Conservation (phyloP, 345 rosid genomes). For the Citrus glauca region DNA sequence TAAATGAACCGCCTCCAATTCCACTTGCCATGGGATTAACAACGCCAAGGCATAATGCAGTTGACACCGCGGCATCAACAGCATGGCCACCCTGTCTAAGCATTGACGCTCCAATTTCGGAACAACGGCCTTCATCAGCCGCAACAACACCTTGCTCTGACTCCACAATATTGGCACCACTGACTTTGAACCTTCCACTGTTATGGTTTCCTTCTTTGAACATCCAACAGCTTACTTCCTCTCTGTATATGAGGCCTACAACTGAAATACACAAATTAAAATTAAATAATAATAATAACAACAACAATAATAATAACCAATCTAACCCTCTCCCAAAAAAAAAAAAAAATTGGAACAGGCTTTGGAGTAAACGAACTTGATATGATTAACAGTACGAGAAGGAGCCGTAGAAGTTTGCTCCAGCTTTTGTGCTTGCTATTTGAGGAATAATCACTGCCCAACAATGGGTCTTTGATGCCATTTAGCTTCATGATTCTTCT, state of each 20-base stretch:
- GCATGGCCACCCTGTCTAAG: slow-evolving; percentile 87
- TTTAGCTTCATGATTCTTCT: slow-evolving; percentile 3
- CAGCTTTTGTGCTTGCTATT: slow-evolving; percentile 13
- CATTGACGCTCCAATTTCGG: slow-evolving; percentile 70
- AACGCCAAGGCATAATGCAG: slow-evolving; percentile 80
- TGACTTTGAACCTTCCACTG: slow-evolving; percentile 13
- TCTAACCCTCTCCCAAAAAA: no score
- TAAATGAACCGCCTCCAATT: slow-evolving; percentile 91
- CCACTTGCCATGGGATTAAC: slow-evolving; percentile 91
- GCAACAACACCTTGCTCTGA: slow-evolving; percentile 88
- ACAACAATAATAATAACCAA: no score
- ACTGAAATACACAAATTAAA: slow-evolving; percentile 13
- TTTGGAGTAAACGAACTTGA: slow-evolving; percentile 28
- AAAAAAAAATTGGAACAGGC: no score
- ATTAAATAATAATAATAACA: no score
- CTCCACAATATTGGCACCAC: slow-evolving; percentile 39
- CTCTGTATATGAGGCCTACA: slow-evolving; percentile 42
- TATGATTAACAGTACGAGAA: slow-evolving; percentile 28
- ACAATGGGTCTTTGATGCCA: slow-evolving; percentile 30
- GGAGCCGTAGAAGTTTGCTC: slow-evolving; percentile 25
- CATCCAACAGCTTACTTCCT: slow-evolving; percentile 22
- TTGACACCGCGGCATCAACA: slow-evolving; percentile 90
- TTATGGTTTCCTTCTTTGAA: slow-evolving; percentile 19
- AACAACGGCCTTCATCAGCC: slow-evolving; percentile 86
- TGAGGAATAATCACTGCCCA: slow-evolving; percentile 10